Conservation (phyloP, 257 asterid species). For the Buddleja alternifolia region DNA sequence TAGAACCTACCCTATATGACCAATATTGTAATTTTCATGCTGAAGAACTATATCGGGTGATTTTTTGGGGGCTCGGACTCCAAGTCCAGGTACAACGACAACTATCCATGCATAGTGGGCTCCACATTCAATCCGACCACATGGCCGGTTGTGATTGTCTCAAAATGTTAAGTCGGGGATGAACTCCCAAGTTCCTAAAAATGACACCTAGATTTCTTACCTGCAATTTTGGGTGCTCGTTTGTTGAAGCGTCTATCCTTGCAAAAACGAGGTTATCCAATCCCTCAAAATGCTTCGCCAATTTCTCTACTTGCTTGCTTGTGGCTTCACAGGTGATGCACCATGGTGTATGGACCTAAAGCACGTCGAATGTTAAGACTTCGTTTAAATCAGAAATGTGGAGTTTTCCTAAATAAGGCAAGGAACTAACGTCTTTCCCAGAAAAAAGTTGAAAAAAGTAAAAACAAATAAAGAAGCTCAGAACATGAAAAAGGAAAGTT, state of each 20-base stretch:
- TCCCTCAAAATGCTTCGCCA: conserved; percentile 96
- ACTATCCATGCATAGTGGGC: too few relatives aligned
- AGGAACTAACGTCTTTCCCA: neutral
- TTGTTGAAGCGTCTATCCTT: conserved; percentile 83
- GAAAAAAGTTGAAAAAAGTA: neutral
- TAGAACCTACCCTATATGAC: too few relatives aligned
- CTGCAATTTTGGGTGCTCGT: conserved; percentile 84
- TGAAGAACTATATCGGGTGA: too few relatives aligned
- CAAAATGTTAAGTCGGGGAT: too few relatives aligned
- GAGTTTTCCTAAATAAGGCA: neutral
- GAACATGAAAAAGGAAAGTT: neutral
- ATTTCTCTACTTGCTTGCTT: conserved; percentile 87
- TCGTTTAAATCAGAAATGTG: conserved; percentile 1
- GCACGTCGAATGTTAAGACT: conserved; percentile 4
- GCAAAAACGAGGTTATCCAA: conserved; percentile 74
- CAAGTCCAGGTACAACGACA: too few relatives aligned
- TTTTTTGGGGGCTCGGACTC: too few relatives aligned
- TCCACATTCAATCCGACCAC: too few relatives aligned
- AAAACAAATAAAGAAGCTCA: neutral
- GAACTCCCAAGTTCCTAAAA: too few relatives aligned
- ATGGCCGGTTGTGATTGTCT: too few relatives aligned
- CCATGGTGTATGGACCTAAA: conserved; percentile 93
- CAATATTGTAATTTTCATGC: too few relatives aligned
- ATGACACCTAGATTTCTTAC: conserved; percentile 31
- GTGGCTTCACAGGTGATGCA: conserved; percentile 87